Evolutionary conservation across 805 yeast species (phyloP).

Genomic region (Jamesozyma gamospora): DNA sequence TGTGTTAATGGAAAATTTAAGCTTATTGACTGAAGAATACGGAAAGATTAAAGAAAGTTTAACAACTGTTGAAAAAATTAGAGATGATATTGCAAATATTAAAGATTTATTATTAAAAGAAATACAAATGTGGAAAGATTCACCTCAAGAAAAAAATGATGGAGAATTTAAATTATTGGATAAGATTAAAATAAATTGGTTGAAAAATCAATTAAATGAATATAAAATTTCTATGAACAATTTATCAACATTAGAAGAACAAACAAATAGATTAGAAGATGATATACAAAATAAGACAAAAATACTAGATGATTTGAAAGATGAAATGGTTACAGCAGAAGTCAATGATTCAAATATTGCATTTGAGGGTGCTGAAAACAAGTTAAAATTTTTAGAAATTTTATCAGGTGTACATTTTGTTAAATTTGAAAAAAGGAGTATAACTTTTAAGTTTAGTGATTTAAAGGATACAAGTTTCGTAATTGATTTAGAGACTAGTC

Average conservation of each 20-base stretch:
- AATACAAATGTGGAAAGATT: conserved; percentile 12
- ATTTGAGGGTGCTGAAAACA: conserved; percentile 4
- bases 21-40: conserved; percentile 18
- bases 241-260: conserved; percentile 3
- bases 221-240: conserved; percentile 8
- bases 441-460: conserved; percentile 3
- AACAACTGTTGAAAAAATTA: conserved; percentile 7
- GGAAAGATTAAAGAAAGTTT: conserved; percentile 12
- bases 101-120: conserved; percentile 15
- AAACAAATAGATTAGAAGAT: conserved; percentile 1
- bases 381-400: conserved; percentile 6
- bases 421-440: conserved; percentile 5
- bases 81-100: conserved; percentile 8
- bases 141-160: conserved; percentile 6
- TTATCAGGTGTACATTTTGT: conserved; percentile 13
- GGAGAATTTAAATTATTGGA: conserved; percentile 8
- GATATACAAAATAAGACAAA: conserved; percentile 2
- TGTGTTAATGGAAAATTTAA: conserved; percentile 22
- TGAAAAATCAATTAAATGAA: conserved; percentile 10
- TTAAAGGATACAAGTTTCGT: conserved; percentile 1
- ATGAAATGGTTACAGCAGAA: neutral
- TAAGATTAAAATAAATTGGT: conserved; percentile 11
- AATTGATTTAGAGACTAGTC: too few relatives aligned
- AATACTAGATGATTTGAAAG: neutral
- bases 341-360: neutral